A percentile compares a stretch with the other conserved stretches of the same genome.
These are phyloP conservation scores for Apiospora marii DNA, from an alignment of 2,329 filamentous ascomycete species.

Conservation along the genomic window DNA sequence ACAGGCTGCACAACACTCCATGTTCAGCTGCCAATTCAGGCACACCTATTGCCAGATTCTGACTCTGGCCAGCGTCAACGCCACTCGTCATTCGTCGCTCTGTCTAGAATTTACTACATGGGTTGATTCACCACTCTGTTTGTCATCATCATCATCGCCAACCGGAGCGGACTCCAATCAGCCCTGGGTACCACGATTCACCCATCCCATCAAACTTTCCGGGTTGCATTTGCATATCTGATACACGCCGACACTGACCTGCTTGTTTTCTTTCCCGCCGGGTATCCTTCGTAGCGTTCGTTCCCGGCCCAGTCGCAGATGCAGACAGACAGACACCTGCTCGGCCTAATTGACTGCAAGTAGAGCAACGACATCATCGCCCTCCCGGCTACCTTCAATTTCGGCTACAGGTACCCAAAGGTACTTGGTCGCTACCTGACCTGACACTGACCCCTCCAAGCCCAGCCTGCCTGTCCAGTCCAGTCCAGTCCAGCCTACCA, in stretches of 20 bases:
- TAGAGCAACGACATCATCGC: slow-evolving; percentile 15
- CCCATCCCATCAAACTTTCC: slow-evolving; percentile 18
- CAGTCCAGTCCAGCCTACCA: slow-evolving; percentile 9
- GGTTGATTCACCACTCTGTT: slow-evolving; percentile 26
- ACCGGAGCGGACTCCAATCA: slow-evolving; percentile 8
- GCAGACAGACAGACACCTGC: not conserved
- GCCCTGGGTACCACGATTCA: not conserved
- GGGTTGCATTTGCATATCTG: slow-evolving; percentile 17
- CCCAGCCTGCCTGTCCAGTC: not conserved
- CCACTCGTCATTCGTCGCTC: slow-evolving; percentile 25
- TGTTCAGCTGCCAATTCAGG: slow-evolving; percentile 9
- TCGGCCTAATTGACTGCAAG: not conserved
- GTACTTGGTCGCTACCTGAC: slow-evolving; percentile 16
- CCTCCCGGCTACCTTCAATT: not conserved
- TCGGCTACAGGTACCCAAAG: slow-evolving; percentile 14
- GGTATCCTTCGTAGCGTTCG: not conserved
- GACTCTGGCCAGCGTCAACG: slow-evolving; percentile 8
- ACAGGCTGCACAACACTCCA: not conserved
- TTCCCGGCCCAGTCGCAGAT: not conserved
- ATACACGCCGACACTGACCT: slow-evolving; percentile 8
- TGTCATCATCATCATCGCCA: slow-evolving; percentile 7
- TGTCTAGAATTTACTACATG: slow-evolving; percentile 24
- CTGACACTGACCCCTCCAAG: slow-evolving; percentile 5
- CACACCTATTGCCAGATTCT: slow-evolving; percentile 5
- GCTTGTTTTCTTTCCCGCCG: slow-evolving; percentile 4